Conservation (phyloP, 768 basidiomycete genomes). For the Termitomyces eurrhizus region DNA sequence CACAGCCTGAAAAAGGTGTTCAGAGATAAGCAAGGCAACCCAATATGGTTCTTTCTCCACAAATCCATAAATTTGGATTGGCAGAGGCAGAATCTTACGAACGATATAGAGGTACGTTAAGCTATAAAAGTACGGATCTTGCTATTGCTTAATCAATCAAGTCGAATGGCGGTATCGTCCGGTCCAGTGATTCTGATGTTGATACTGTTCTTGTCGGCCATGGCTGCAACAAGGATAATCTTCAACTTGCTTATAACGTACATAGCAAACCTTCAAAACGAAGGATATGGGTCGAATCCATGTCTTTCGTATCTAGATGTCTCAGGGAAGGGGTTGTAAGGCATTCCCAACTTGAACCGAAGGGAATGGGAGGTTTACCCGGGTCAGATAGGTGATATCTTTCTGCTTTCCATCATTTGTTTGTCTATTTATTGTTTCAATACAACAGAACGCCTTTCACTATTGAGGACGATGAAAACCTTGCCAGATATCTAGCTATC, state of each 20-base stretch:
- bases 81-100: constrained; percentile 17
- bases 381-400: neutral
- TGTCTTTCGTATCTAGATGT: constrained; percentile 16
- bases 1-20: constrained; percentile 14
- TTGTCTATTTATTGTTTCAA: neutral
- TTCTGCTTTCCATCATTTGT: neutral
- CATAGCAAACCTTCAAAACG: constrained; percentile 7
- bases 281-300: constrained; percentile 18
- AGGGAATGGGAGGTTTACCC: constrained; percentile 18
- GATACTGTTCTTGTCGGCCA: constrained; percentile 23
- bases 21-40: constrained; percentile 19
- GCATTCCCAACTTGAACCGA: constrained; percentile 4
- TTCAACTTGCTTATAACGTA: constrained; percentile 19
- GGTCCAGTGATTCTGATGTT: constrained; percentile 9
- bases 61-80: constrained; percentile 21
- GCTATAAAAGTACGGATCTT: neutral
- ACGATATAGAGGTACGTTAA: constrained; percentile 30
- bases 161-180: constrained; percentile 20
- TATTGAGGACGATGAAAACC: constrained; percentile 31
- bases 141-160: neutral
- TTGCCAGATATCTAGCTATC: constrained; percentile 34
- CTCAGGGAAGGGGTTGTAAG: constrained; percentile 10
- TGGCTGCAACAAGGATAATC: constrained; percentile 5
- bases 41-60: constrained; percentile 32
- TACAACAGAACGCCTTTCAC: constrained; percentile 29